A percentile compares a stretch with the other conserved stretches of the same genome.
phyloP scores from a whole-genome alignment of 306 rosid genomes.

The Cucurbita pepo region DNA sequence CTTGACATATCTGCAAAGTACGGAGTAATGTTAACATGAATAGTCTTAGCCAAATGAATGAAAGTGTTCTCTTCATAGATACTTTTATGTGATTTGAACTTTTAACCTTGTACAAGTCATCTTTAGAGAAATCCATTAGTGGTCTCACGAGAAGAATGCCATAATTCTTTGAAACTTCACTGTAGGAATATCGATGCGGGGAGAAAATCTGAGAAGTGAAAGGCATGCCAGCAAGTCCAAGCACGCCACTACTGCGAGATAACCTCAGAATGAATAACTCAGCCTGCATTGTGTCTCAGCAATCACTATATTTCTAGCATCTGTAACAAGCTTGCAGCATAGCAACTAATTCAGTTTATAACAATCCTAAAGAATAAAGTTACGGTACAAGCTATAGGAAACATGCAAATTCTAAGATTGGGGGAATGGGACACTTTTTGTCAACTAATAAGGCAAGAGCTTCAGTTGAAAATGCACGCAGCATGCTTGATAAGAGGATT shows the following conservation, averaged over 20 bases:
- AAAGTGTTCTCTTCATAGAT: neutral
- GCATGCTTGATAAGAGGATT: constrained; percentile 3
- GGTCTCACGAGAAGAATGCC: constrained; percentile 78
- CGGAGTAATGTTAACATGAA: neutral
- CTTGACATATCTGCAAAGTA: constrained; percentile 53
- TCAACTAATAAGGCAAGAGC: neutral
- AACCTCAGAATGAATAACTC: constrained; percentile 88
- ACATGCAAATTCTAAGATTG: neutral
- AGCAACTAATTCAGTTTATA: constrained; percentile 12
- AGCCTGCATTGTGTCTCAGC: constrained; percentile 68
- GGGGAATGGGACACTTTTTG: neutral
- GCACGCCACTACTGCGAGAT: constrained; percentile 78
- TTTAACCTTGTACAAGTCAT: constrained; percentile 77
- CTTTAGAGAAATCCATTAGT: constrained; percentile 63
- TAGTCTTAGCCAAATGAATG: neutral
- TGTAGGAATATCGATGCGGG: constrained; percentile 16
- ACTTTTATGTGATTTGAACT: neutral
- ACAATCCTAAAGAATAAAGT: constrained; percentile 4
- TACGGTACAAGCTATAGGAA: neutral
- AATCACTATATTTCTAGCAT: constrained; percentile 37
- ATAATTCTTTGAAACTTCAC: constrained; percentile 19
- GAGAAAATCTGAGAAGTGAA: constrained; percentile 72
- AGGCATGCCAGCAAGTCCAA: constrained; percentile 98
- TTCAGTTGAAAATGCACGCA: neutral
- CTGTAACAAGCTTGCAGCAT: constrained; percentile 17